Conservation (phyloP, 75 land plant genomes). For the Gnetum montanum region DNA sequence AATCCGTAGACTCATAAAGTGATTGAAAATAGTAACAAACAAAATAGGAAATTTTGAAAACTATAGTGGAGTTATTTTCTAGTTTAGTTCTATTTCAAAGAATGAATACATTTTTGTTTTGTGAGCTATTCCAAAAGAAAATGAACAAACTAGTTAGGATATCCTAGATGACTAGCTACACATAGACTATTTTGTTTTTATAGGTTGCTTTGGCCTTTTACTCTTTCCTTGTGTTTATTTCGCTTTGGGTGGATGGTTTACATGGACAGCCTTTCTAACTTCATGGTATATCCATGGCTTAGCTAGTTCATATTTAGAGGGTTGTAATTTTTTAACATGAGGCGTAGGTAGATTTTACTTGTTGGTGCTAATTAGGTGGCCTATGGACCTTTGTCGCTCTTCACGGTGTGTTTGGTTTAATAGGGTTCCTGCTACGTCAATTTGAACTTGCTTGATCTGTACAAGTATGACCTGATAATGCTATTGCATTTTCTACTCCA, state of each 20-base stretch:
- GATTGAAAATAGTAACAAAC: too few species aligned
- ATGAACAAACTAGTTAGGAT: neutral
- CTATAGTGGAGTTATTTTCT: too few species aligned
- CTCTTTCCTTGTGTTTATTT: constrained; percentile 11
- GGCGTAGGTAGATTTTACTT: constrained; percentile 7
- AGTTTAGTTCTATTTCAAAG: too few species aligned
- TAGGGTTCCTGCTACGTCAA: constrained; percentile 11
- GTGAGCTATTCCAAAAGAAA: neutral
- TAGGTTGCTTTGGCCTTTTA: constrained; percentile 5
- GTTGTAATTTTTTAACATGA: constrained; percentile 1
- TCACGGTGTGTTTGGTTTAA: constrained; percentile 8
- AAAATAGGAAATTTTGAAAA: too few species aligned
- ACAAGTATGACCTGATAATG: constrained; percentile 16
- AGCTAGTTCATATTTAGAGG: constrained; percentile 2
- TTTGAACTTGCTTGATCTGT: constrained; percentile 10
- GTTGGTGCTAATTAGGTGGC: constrained; percentile 11
- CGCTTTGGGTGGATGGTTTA: constrained; percentile 19
- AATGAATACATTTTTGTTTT: too few species aligned
- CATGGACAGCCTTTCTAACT: constrained; percentile 23
- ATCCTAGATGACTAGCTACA: neutral
- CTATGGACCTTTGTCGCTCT: constrained; percentile 11
- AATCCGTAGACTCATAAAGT: neutral
- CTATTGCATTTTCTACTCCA: constrained; percentile 10
- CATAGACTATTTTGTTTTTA: neutral
- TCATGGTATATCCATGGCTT: constrained; percentile 26